These are phyloP conservation scores for Talaromyces atroroseus DNA, from an alignment of 2,329 filamentous ascomycete genomes.

Conservation along the genomic window DNA sequence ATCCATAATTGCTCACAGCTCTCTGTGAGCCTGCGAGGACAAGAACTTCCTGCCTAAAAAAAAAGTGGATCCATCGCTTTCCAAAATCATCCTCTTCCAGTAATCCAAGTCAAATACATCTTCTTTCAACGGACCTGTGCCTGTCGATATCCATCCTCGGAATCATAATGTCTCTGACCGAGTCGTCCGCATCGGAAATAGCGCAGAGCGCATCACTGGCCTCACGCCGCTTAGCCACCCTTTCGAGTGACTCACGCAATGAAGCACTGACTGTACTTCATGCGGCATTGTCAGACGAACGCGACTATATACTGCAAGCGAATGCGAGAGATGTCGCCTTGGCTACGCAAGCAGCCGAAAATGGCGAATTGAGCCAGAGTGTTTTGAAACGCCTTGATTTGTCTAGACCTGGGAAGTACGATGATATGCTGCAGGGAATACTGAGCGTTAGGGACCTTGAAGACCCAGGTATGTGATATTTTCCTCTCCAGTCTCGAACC, in stretches of 20 bases:
- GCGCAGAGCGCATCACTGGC: constrained; percentile 73
- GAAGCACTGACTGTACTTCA: constrained; percentile 79
- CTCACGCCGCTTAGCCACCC: constrained; percentile 75
- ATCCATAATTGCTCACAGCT: background rate
- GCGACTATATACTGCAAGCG: constrained; percentile 73
- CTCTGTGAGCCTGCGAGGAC: background rate
- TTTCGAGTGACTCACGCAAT: constrained; percentile 72
- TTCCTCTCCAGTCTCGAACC: background rate
- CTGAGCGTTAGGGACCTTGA: constrained; percentile 76
- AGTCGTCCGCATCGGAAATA: constrained; percentile 70
- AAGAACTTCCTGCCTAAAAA: background rate
- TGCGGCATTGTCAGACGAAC: constrained; percentile 63
- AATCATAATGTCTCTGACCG: constrained; percentile 75
- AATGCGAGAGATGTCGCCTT: constrained; percentile 76
- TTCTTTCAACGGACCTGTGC: background rate
- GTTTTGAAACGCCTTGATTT: constrained; percentile 85
- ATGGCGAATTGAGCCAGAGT: constrained; percentile 72
- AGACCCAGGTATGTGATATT: constrained; percentile 66
- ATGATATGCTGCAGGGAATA: constrained; percentile 96
- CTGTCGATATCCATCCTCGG: background rate
- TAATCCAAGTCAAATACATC: background rate
- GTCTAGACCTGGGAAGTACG: constrained; percentile 81
- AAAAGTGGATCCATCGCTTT: background rate
- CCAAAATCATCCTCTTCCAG: background rate
- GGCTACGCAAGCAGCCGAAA: constrained; percentile 66